Evolutionary conservation across 805 yeast genomes (phyloP).

Genomic region (Pichia membranifaciens): DNA sequence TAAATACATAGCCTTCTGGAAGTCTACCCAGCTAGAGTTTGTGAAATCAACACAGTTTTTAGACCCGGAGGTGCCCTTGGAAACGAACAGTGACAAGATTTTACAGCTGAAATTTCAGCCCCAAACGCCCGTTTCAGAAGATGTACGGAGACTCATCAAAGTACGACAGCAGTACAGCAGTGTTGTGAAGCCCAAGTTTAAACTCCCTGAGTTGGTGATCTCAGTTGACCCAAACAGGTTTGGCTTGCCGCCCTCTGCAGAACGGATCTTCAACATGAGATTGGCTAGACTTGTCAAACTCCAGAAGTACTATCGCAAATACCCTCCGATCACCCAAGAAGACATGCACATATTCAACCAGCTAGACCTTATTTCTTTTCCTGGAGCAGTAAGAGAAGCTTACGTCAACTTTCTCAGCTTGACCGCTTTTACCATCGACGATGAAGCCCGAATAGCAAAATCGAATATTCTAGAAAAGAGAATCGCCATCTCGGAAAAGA

Average conservation of each 20-base stretch:
- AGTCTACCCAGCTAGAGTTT: background rate
- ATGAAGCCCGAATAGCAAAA: conserved; percentile 15
- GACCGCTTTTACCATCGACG: conserved; percentile 12
- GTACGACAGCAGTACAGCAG: conserved; percentile 15
- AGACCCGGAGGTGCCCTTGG: background rate
- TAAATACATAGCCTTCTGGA: background rate
- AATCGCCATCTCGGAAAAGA: conserved; percentile 11
- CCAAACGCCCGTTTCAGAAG: background rate
- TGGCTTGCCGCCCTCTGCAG: conserved; percentile 20
- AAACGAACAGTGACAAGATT: background rate
- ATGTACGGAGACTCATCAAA: background rate
- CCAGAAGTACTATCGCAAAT: conserved; percentile 11
- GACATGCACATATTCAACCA: conserved; percentile 19
- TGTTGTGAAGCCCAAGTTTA: conserved; percentile 12
- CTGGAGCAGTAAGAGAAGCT: conserved; percentile 11
- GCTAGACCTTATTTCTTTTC: conserved; percentile 4
- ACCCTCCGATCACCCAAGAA: conserved; percentile 16
- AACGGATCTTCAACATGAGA: conserved; percentile 17
- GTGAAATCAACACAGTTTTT: background rate
- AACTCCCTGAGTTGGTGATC: conserved; percentile 14
- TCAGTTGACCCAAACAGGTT: conserved; percentile 17
- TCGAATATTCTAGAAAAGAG: conserved; percentile 9
- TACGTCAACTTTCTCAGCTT: conserved; percentile 15
- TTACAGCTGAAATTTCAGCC: background rate
- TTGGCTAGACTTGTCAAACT: conserved; percentile 15